Evolutionary conservation across 345 rosid species (phyloP).

Genomic region (Brassica incana): DNA sequence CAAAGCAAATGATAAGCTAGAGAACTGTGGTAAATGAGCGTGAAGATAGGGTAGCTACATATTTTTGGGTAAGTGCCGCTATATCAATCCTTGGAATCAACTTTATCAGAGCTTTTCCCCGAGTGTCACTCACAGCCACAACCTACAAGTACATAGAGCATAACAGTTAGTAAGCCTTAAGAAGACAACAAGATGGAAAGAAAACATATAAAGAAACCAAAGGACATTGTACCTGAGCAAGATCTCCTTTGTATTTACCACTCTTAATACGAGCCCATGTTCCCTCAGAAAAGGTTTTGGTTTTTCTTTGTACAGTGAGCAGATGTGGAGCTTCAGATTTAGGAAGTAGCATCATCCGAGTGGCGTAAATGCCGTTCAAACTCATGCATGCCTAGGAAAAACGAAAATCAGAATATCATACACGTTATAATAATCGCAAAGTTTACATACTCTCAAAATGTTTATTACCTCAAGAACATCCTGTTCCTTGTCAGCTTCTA

Average conservation of each 20-base stretch:
- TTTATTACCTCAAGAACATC: slow-evolving; percentile 71
- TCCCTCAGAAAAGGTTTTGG: slow-evolving; percentile 54
- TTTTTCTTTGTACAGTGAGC: slow-evolving; percentile 56
- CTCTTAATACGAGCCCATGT: slow-evolving; percentile 86
- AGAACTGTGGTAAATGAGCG: not conserved
- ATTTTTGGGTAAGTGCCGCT: slow-evolving; percentile 73
- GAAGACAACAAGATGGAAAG: slow-evolving; percentile 12
- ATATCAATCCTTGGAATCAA: slow-evolving; percentile 92
- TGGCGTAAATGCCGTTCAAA: slow-evolving; percentile 61
- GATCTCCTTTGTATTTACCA: slow-evolving; percentile 95
- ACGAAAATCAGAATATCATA: slow-evolving; percentile 12
- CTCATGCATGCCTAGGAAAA: slow-evolving; percentile 72
- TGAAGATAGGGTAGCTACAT: slow-evolving; percentile 45
- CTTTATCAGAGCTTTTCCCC: slow-evolving; percentile 74
- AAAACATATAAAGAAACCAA: not conserved
- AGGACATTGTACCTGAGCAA: slow-evolving; percentile 61
- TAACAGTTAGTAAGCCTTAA: slow-evolving; percentile 17
- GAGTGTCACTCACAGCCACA: slow-evolving; percentile 68
- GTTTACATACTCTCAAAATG: slow-evolving; percentile 5
- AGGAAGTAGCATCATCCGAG: slow-evolving; percentile 62
- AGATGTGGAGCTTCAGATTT: slow-evolving; percentile 63
- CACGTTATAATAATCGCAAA: slow-evolving; percentile 5
- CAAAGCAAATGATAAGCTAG: slow-evolving; percentile 11
- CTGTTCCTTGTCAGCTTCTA: slow-evolving; percentile 75
- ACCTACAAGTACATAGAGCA: slow-evolving; percentile 49